Percentiles rank a stretch among this genome's conserved stretches.
phyloP scores from a whole-genome alignment of 176 grass and related monocot genomes.

The Luzula sylvatica region DNA sequence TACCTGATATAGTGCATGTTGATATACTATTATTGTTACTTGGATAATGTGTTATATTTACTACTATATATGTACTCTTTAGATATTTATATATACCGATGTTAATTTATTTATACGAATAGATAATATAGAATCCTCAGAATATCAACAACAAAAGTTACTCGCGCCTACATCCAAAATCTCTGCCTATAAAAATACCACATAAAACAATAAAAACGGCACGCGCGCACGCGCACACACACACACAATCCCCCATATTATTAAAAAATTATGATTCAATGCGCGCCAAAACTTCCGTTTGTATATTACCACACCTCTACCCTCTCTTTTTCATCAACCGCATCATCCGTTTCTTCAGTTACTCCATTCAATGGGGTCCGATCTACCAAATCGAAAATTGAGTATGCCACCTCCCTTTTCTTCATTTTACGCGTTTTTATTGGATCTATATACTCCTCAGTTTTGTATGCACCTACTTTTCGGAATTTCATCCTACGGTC shows the following conservation, averaged over 20 bases:
- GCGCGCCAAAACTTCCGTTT: not conserved
- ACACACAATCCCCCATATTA: not conserved
- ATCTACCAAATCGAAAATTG: not conserved
- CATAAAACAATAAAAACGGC: too few relatives aligned
- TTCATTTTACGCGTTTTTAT: constrained; percentile 9
- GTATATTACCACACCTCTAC: constrained; percentile 1
- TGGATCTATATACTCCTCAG: not conserved
- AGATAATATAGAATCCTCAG: not conserved
- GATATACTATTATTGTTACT: too few relatives aligned
- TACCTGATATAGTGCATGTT: too few relatives aligned
- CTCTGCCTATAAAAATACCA: too few relatives aligned
- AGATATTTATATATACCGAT: not conserved
- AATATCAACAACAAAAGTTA: not conserved
- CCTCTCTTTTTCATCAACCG: constrained; percentile 2
- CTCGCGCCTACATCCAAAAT: too few relatives aligned
- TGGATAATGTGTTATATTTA: too few relatives aligned
- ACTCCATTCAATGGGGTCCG: not conserved
- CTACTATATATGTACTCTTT: too few relatives aligned
- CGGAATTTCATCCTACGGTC: constrained; percentile 14
- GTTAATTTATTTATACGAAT: not conserved
- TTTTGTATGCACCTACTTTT: constrained; percentile 3
- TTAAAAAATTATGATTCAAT: constrained; percentile 8
- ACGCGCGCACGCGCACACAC: not conserved
- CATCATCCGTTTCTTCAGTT: not conserved
- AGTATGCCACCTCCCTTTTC: constrained; percentile 11